Evolutionary conservation across 2,329 filamentous ascomycete genomes (phyloP).

Genomic region (Ophiocordyceps camponoti-rufipedis): DNA sequence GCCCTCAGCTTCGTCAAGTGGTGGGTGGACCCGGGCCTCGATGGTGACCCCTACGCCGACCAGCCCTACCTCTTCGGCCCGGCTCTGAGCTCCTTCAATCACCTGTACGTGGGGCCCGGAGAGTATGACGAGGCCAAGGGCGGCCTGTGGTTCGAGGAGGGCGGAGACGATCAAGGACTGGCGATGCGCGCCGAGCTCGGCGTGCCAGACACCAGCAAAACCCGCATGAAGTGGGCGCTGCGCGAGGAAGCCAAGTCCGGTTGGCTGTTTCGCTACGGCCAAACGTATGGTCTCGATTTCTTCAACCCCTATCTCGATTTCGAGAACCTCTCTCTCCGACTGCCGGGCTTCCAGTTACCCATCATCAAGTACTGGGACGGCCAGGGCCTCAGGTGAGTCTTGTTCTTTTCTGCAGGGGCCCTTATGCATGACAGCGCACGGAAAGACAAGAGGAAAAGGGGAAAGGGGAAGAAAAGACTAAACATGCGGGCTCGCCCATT

Average conservation of each 20-base stretch:
- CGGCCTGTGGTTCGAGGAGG: slow-evolving; percentile 44
- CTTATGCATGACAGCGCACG: neutral
- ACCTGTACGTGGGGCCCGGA: slow-evolving; percentile 44
- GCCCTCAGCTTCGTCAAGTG: slow-evolving; percentile 75
- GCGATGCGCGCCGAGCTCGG: slow-evolving; percentile 24
- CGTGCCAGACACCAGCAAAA: slow-evolving; percentile 32
- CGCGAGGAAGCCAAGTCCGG: slow-evolving; percentile 25
- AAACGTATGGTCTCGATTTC: slow-evolving; percentile 45
- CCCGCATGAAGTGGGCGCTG: slow-evolving; percentile 41
- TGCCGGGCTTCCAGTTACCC: slow-evolving; percentile 56
- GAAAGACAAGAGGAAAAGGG: neutral
- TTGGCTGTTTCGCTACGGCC: slow-evolving; percentile 36
- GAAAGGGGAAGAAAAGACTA: neutral
- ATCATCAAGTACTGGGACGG: slow-evolving; percentile 71
- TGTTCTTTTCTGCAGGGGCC: neutral
- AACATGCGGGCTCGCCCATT: slow-evolving; percentile 5
- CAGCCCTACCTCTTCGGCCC: slow-evolving; percentile 74
- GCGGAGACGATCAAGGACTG: slow-evolving; percentile 38
- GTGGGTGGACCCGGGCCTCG: slow-evolving; percentile 79
- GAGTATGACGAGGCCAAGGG: slow-evolving; percentile 27
- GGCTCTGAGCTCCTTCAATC: slow-evolving; percentile 63
- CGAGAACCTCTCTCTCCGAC: slow-evolving; percentile 45
- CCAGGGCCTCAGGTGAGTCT: slow-evolving; percentile 50
- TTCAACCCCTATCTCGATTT: slow-evolving; percentile 91
- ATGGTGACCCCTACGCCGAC: slow-evolving; percentile 80